A percentile compares a stretch with the other conserved stretches of the same genome.
These are phyloP conservation scores for Punica granatum DNA, from an alignment of 345 rosid species.

Conservation along the genomic window DNA sequence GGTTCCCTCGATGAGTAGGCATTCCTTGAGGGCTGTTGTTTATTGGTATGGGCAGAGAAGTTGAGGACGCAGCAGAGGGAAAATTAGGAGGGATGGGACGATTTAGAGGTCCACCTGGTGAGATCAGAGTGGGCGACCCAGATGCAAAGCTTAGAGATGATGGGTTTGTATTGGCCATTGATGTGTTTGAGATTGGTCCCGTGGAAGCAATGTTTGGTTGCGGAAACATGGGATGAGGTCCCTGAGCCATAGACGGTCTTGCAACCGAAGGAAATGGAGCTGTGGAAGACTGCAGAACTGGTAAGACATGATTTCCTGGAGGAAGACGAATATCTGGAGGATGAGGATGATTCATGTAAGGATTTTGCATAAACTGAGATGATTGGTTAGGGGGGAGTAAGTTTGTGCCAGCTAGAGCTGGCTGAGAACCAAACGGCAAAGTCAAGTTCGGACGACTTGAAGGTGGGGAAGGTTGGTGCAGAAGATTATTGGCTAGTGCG, in stretches of 20 bases:
- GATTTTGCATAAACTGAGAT: slow-evolving; percentile 21
- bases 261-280: slow-evolving; percentile 20
- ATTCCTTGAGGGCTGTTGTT: slow-evolving; percentile 10
- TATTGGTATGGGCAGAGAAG: slow-evolving; percentile 22
- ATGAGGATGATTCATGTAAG: slow-evolving; percentile 26
- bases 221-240: slow-evolving; percentile 25
- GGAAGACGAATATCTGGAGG: slow-evolving; percentile 26
- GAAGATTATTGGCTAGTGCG: background rate
- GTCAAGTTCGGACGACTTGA: slow-evolving; percentile 23
- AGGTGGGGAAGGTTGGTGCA: slow-evolving; percentile 18
- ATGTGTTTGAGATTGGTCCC: slow-evolving; percentile 15
- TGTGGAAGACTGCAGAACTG: slow-evolving; percentile 31
- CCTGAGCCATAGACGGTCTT: slow-evolving; percentile 38
- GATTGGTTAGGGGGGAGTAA: slow-evolving; percentile 29
- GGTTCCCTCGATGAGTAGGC: slow-evolving; percentile 10
- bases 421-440: slow-evolving; percentile 43
- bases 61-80: slow-evolving; percentile 19
- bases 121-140: slow-evolving; percentile 19
- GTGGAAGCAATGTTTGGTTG: slow-evolving; percentile 28
- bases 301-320: slow-evolving; percentile 32
- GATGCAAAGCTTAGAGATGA: slow-evolving; percentile 4
- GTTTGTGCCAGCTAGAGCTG: slow-evolving; percentile 25
- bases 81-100: slow-evolving; percentile 24
- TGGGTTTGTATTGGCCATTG: slow-evolving; percentile 7
- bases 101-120: slow-evolving; percentile 24